Evolutionary conservation across 352 stramenopile genomes (phyloP), one percentile per base, ranked within the genome.

Genomic region (Globisporangium iwayamae): DNA sequence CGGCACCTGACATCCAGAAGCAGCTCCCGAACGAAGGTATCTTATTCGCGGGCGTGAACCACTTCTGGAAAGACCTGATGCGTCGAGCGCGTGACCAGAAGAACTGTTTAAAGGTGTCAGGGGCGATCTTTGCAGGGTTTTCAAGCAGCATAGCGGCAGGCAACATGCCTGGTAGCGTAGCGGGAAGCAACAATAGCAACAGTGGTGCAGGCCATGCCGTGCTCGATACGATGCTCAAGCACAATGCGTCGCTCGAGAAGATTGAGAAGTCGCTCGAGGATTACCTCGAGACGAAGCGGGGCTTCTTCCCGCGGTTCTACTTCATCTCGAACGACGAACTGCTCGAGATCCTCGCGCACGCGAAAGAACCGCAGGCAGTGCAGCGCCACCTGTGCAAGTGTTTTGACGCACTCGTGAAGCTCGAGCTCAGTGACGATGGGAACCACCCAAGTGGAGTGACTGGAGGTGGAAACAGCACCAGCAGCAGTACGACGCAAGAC

Each of bases 281-380:
- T 56, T 94, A 94, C 30, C 34, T 94, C 4, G 84, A 93, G 66
- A 90, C 81, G 7, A 96, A 96, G 51, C 85, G 89, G n/a, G 69
- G 74, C 13, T 78, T 82, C 34, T 96, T 96, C 62, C 86, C 89
- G 1, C 76, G 89, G 1, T 96, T 96, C 51, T 96, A 93, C 58
- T 96, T 96, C 62, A 87, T 96, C 54, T 90, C 84, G 36, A 94
- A 95, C 63, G 87, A 95, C 53, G 89, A 96, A 39, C 63, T 96
- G 36, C 63, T 96, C 4, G 85, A 95, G 58, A 92, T 96, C 34
- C 58, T 96, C 6, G 79, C 86, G 0, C 85, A 94, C 47, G 83
- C 84, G 0, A 89, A 90, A 45, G 85, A 96, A 34, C 87, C 85
- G 1, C 78, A 85, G 34, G 79, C 84, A 16, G 81, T 96, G 1